phyloP scores from a whole-genome alignment of 1,139 yeast genomes.

The Hansenula sp. region DNA sequence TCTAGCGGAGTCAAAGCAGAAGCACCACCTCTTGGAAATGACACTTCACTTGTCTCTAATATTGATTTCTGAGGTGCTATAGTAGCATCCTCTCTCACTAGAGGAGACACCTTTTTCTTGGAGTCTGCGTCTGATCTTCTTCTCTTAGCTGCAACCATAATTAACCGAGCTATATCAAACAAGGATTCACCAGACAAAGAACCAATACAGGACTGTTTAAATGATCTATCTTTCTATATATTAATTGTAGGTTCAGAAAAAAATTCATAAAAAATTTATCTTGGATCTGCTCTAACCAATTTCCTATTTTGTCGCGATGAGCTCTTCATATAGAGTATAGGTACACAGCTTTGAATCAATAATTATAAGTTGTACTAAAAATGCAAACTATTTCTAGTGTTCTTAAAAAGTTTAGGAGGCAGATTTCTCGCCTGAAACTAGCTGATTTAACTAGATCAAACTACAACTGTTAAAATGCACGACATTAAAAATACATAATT shows the following conservation, averaged over 20 bases:
- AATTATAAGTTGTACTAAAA: too few species aligned
- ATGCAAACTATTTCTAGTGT: too few species aligned
- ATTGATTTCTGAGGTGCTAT: conserved; percentile 29
- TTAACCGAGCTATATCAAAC: neutral
- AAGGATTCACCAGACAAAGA: too few species aligned
- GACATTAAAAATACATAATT: too few species aligned
- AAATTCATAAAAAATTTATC: neutral
- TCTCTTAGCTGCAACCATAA: conserved; percentile 26
- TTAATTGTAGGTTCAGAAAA: too few species aligned
- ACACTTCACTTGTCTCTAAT: conserved; percentile 43
- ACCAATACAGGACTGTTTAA: too few species aligned
- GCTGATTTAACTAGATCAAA: too few species aligned
- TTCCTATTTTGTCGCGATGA: neutral
- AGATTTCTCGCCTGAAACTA: too few species aligned
- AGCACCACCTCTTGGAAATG: conserved; percentile 96
- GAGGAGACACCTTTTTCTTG: conserved; percentile 28
- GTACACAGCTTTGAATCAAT: too few species aligned
- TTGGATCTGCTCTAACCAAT: neutral
- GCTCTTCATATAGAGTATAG: neutral
- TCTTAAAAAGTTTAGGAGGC: too few species aligned
- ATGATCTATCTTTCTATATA: too few species aligned
- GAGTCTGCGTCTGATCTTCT: conserved; percentile 29
- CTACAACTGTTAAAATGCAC: too few species aligned
- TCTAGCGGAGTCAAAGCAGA: conserved; percentile 84
- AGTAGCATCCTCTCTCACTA: conserved; percentile 32